These are phyloP conservation scores for Ophiostoma himal-ulmi DNA, from an alignment of 2,329 filamentous ascomycete genomes.

Conservation along the genomic window DNA sequence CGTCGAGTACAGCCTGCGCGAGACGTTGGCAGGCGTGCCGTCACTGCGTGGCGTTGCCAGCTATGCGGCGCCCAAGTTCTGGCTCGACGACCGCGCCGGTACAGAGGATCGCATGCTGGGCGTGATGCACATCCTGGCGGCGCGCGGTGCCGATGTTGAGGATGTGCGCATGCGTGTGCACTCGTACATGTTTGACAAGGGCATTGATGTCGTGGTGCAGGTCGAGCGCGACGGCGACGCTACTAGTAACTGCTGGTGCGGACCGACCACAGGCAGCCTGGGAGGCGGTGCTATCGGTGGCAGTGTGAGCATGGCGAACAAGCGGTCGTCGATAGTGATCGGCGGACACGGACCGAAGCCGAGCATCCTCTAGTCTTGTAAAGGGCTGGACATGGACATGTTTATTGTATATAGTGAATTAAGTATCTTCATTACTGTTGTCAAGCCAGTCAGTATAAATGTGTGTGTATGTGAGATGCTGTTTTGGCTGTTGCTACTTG, in stretches of 20 bases:
- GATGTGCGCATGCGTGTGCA: constrained; percentile 76
- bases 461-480: background rate
- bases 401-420: background rate
- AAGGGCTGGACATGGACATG: background rate
- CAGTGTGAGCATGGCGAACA: constrained; percentile 23
- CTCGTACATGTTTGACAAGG: constrained; percentile 62
- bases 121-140: constrained; percentile 78
- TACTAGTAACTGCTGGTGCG: constrained; percentile 51
- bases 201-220: constrained; percentile 79
- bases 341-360: constrained; percentile 20
- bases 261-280: constrained; percentile 29
- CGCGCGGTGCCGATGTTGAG: constrained; percentile 65
- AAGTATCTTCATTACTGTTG: background rate
- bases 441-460: background rate
- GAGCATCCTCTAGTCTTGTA: constrained; percentile 7
- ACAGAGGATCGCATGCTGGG: constrained; percentile 59
- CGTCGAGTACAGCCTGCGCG: constrained; percentile 80
- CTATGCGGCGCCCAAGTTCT: constrained; percentile 85
- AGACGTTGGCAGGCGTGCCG: constrained; percentile 75
- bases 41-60: constrained; percentile 77
- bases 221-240: constrained; percentile 69
- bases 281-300: background rate
- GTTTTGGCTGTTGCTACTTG: background rate
- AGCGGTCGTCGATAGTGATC: constrained; percentile 32
- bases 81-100: constrained; percentile 71